Base-by-base conservation (phyloP, 164 flowering plant genomes). In the Akebia trifoliata region DNA sequence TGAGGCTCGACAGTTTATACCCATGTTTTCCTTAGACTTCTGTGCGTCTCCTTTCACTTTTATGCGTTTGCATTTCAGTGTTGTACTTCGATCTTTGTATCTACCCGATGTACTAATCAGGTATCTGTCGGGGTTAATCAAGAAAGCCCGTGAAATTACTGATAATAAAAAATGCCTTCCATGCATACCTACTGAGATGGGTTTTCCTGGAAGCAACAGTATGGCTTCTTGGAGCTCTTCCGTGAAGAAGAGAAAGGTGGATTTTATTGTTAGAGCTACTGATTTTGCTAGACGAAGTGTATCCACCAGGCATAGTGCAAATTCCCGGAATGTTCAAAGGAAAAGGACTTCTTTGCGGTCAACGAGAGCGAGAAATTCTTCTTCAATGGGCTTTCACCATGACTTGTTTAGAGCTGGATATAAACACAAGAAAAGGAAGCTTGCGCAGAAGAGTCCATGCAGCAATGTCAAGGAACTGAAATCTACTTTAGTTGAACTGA, bases 21-120 rank as follows among this genome's bases (percentile, higher is more conserved):
- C 98, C 6, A 24, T 76, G 59, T 75, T 89, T 61, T 65, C 74
- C 3, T 44, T 87, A 49, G 74, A 84, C 63, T 83, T 74, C 69
- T 70, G 79, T 59, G 80, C 95, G 8, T 60, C 75, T 61, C 93
- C 96, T n/a, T 36, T 14, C 20, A 74, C 69, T 62, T 92, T 92
- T 68, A 61, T 70, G 74, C 47, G 60, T 31, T 54, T 84, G 72
- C 82, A 87, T 71, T 47, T 61, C 43, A 38, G 53, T 39, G 56
- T 80, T 66, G 43, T 59, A 31, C 59, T 81, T 50, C 57, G 79
- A 28, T 59, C 67, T 28, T 53, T 40, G 18, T 43, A 45, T 62
- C 31, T 46, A 35, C 59, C 67, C 10, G 37, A 36, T 45, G 56
- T 47, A 37, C 66, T 54, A 56, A 61, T 30, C 48, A 60, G 32